Percentiles rank a stretch among this genome's conserved stretches.
phyloP scores from a whole-genome alignment of 1,284 basidiomycete species.

The Cystobasidium sp. region DNA sequence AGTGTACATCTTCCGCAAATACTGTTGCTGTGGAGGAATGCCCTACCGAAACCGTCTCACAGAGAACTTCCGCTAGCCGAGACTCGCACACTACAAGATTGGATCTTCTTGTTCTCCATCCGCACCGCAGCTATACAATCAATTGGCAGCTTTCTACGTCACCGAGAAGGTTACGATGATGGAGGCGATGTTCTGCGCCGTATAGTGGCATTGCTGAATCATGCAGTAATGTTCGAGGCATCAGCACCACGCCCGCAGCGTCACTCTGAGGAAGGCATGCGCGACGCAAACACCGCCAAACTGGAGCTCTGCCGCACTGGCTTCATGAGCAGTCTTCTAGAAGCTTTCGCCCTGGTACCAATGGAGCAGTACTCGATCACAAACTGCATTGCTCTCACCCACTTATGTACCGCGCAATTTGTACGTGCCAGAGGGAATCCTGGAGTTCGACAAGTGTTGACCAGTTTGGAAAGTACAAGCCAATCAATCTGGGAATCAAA shows the following conservation, averaged over 20 bases:
- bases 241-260: slow-evolving; percentile 56
- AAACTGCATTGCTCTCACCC: neutral
- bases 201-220: slow-evolving; percentile 73
- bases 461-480: too few species aligned
- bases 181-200: slow-evolving; percentile 80
- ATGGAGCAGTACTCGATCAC: neutral
- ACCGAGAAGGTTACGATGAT: slow-evolving; percentile 43
- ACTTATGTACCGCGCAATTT: neutral
- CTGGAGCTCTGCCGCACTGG: neutral
- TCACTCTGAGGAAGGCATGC: neutral
- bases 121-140: slow-evolving; percentile 88
- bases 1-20: slow-evolving; percentile 88
- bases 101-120: slow-evolving; percentile 89
- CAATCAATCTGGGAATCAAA: too few species aligned
- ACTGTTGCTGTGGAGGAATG: slow-evolving; percentile 94
- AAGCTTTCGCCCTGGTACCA: slow-evolving; percentile 6
- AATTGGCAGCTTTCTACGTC: slow-evolving; percentile 76
- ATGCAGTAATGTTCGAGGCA: slow-evolving; percentile 48
- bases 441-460: too few species aligned
- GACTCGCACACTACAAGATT: slow-evolving; percentile 75
- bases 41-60: slow-evolving; percentile 87
- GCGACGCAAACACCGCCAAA: neutral
- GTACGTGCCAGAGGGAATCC: neutral
- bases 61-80: slow-evolving; percentile 72
- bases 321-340: neutral